Base-by-base conservation (phyloP, 495 filamentous ascomycete genomes). In the Amphirosellinia nigrospora region DNA sequence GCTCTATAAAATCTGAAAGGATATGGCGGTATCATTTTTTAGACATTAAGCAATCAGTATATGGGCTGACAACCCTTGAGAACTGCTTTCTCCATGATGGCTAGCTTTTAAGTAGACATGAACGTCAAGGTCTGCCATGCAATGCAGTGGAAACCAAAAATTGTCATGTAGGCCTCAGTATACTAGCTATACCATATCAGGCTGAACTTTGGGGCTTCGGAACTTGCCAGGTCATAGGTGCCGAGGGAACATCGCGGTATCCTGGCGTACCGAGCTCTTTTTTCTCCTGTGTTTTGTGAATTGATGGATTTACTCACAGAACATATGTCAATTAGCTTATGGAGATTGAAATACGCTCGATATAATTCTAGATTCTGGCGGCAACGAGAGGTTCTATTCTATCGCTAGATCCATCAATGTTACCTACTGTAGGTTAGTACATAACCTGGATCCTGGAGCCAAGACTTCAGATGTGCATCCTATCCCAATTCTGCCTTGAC, bases 61-160 rank as follows among this genome's bases (percentile, higher is more conserved):
- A n/a, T 21, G 58, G 41, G 36, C 10, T 15, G n/a, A 11, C n/a
- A 38, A 26, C 23, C 8, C 0, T 1, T 16, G n/a, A 10, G 39
- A 63, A 15, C 26, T 45, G 39, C 28, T 63, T 63, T 45, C 28
- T 63, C 45, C 39, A 63, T 63, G 1, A 4, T 32, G 28, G 16
- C 38, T 21, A 45, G 39, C 13, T 43, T 21, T 62, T 62, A 45
- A n/a, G n/a, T n/a, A n/a, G 23, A 36, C 26, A 23, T 45, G 26
- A 26, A 63, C 26, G 60, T 39, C 60, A 45, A 45, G 60, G 28
- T 45, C 60, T 63, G 60, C 60, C 45, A 63, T 63, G 60, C 60
- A 63, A 45, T 39, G n/a, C 46, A 19, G 26, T 63, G 21, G 55
- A 58, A 53, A 58, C 58, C 36, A 61, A 61, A 34, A 61, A 41